Evolutionary conservation across 2,329 filamentous ascomycete genomes (phyloP).

Genomic region (Fusarium multiceps): DNA sequence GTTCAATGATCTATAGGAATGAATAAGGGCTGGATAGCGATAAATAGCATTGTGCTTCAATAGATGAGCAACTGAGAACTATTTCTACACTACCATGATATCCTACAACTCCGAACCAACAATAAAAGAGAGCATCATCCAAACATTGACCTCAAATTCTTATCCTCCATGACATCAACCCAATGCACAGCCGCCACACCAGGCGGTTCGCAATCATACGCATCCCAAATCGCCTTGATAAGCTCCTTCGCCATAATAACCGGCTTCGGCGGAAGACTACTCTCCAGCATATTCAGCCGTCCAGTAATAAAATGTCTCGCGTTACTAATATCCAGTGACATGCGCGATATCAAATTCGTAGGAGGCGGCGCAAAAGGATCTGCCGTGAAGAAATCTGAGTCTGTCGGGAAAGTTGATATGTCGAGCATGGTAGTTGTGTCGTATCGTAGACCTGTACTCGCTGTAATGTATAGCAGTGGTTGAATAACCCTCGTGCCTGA

Average conservation of each 20-base stretch:
- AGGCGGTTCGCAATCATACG: constrained; percentile 53
- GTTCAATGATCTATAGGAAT: constrained; percentile 44
- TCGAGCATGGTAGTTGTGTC: constrained; percentile 35
- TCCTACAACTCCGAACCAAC: neutral
- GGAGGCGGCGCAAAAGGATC: constrained; percentile 28
- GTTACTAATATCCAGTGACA: constrained; percentile 52
- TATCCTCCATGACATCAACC: constrained; percentile 57
- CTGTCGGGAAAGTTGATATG: constrained; percentile 26
- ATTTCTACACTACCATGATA: neutral
- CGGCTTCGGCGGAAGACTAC: constrained; percentile 55
- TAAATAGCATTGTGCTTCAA: constrained; percentile 24
- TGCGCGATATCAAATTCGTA: constrained; percentile 33
- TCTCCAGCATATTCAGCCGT: constrained; percentile 53
- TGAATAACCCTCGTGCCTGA: constrained; percentile 54
- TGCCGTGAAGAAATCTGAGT: constrained; percentile 8
- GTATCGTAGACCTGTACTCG: constrained; percentile 51
- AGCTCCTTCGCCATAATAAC: constrained; percentile 57
- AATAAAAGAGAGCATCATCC: constrained; percentile 23
- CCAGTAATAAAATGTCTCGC: constrained; percentile 55
- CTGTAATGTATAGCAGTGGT: constrained; percentile 53
- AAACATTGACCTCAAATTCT: constrained; percentile 50
- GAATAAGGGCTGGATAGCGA: constrained; percentile 2
- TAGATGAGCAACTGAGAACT: neutral
- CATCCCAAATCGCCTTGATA: constrained; percentile 55
- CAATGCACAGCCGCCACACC: constrained; percentile 53